Evolutionary conservation across 345 rosid genomes (phyloP).

Genomic region (Murraya paniculata): DNA sequence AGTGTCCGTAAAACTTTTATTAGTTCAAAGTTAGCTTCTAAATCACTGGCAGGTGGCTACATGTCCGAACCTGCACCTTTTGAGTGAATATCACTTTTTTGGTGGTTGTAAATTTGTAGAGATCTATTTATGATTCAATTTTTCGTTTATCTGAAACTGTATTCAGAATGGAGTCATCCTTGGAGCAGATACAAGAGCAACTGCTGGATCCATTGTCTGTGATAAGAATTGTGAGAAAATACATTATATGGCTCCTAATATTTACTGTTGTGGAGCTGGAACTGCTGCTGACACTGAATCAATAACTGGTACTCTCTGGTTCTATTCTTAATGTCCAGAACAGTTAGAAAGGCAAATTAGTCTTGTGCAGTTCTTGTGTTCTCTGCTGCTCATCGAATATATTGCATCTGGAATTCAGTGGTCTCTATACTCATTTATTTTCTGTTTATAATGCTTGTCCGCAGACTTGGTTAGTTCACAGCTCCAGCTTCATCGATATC

Average conservation of each 20-base stretch:
- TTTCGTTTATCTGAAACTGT: neutral
- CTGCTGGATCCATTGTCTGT: constrained; percentile 91
- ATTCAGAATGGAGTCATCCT: constrained; percentile 87
- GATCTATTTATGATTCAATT: neutral
- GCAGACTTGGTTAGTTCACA: constrained; percentile 83
- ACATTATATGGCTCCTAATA: constrained; percentile 98
- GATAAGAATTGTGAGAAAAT: constrained; percentile 99
- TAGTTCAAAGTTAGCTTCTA: neutral
- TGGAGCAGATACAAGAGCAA: constrained; percentile 89
- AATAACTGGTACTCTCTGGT: constrained; percentile 64
- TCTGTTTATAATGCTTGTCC: neutral
- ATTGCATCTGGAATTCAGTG: neutral
- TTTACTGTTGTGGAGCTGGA: constrained; percentile 97
- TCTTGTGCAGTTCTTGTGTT: neutral
- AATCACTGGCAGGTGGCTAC: neutral
- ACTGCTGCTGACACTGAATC: constrained; percentile 99
- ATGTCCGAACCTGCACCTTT: neutral
- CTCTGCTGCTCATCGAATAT: neutral
- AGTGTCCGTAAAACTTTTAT: neutral
- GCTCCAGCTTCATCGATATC: constrained; percentile 69
- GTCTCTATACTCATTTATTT: neutral
- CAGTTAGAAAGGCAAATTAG: neutral
- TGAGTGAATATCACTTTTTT: neutral
- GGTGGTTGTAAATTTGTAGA: neutral
- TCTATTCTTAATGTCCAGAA: neutral